Evolutionary conservation across 805 yeast genomes (phyloP), one percentile per base, ranked within the genome.

Genomic region (Hanseniaspora lindneri): DNA sequence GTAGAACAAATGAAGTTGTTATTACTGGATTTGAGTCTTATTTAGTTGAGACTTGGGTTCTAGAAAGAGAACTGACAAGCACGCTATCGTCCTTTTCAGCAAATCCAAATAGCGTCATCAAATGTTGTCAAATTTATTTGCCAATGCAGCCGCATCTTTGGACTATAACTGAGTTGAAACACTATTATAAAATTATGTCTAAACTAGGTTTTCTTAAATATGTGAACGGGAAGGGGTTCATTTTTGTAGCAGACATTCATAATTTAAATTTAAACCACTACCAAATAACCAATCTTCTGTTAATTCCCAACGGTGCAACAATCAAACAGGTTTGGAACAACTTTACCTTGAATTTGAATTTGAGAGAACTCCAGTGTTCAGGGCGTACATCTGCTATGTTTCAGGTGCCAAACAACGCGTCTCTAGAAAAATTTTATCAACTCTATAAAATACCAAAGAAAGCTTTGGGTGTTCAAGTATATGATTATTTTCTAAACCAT

Each of bases 21-120:
- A 35, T 49, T 8, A 21, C 36, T 4, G 97, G 98, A 1, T 86
- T 82, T 60, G 97, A 92, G 63, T 74, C 83, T 14, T 92, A 92
- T 61, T 70, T 92, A 33, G 95, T 89, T 10, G 97, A 92, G 61
- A 96, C 89, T 62, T 92, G 98, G 98, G 80, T 83, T 2, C 72
- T 81, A 29, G 79, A 79, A 51, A 69, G 97, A 39, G 69, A 74
- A 36, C 66, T 77, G 11, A 78, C 83, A 23, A 71, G 81, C 1
- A 71, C 83, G 4, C 79, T 89, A 16, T 77, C 92, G 1, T 76
- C 89, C 0, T 92, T 75, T 62, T 89, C 97, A 0, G 98, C 98
- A 2, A 83, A 86, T 58, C 59, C 75, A 4, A 68, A 69, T n/a
- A 83, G 86, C 55, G 64, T 65, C 25, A 73, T 86, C 0, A 62